Base-by-base conservation (phyloP, 2,329 filamentous ascomycete species). In the Zelopaecilomyces penicillatus region DNA sequence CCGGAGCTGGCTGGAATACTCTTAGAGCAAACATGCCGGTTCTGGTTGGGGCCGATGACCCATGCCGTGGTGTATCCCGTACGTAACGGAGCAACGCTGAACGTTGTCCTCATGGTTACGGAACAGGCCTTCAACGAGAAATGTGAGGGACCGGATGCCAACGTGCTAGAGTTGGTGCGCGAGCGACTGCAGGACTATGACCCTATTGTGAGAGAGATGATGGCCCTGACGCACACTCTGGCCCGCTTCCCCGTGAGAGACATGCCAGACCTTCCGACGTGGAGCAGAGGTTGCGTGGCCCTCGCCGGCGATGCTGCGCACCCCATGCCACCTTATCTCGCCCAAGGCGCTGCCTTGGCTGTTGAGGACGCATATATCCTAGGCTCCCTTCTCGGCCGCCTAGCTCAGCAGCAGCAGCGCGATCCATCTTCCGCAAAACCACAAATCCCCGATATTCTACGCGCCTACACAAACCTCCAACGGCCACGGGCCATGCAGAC, bases 271-370 rank as follows among this genome's bases (percentile, higher is more conserved):
- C 27, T 51, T 10, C 47, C 50, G 2, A 41, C 10, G 5, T 52
- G 47, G 44, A 37, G 34, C 5, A 37, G 37, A 9, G 52, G 45
- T 10, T 29, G 28, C 12, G 48, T 54, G 8, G 43, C 46, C 11
- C 42, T 55, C 19, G 19, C 19, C 4, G 67, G 67, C 3, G 67
- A 70, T 42, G 65, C 67, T 4, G 66, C 66, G 0, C 67, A 70
- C 47, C 62, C 65, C 30, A 70, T 70, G 67, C 54, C 67, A 1
- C 66, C 66, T 1, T 69, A 69, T 45, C 65, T 69, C 57, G 65
- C 65, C 0, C 65, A 68, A 54, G 66, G 68, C 1, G 67, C 67
- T 0, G 67, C 67, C 4, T 69, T 69, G 59, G 65, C 65, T 0
- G 61, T 70, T 5, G 67, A 71, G 51, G 67, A 70, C 41, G 67